Evolutionary conservation across 1,284 basidiomycete species (phyloP).

Genomic region (Ustilago trichophora): DNA sequence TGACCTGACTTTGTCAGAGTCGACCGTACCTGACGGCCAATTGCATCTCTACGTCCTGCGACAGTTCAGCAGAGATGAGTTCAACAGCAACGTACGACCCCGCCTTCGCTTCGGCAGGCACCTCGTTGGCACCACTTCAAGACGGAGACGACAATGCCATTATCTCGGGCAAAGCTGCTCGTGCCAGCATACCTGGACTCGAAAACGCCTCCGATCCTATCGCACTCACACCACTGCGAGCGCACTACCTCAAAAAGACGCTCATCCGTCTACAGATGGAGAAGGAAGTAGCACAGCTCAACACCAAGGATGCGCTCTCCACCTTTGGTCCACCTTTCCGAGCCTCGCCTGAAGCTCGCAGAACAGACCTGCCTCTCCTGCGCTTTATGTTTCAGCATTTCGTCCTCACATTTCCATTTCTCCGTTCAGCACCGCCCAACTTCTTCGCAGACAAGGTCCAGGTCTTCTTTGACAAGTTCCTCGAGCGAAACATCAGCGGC

Average conservation of each 20-base stretch:
- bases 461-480: constrained; percentile 61
- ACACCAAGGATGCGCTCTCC: constrained; percentile 58
- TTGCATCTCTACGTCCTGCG: too few relatives aligned
- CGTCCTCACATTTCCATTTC: constrained; percentile 64
- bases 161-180: constrained; percentile 30
- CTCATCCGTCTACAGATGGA: constrained; percentile 86
- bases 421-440: constrained; percentile 61
- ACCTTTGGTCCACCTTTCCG: constrained; percentile 65
- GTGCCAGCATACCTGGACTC: constrained; percentile 35
- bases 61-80: constrained; percentile 9
- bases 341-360: constrained; percentile 36
- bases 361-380: constrained; percentile 56
- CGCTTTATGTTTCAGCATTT: constrained; percentile 65
- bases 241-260: constrained; percentile 95
- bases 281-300: constrained; percentile 51
- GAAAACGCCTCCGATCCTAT: constrained; percentile 30
- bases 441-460: constrained; percentile 66
- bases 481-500: constrained; percentile 59
- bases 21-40: too few relatives aligned
- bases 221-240: constrained; percentile 80
- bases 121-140: constrained; percentile 31
- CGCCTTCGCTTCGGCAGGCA: constrained; percentile 46
- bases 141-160: constrained; percentile 9
- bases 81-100: constrained; percentile 27
- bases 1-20: too few relatives aligned